Percentiles rank a stretch among this genome's conserved stretches.
These are phyloP conservation scores for Kurtzmaniella natalensis DNA, from an alignment of 1,139 yeast species.

Conservation along the genomic window DNA sequence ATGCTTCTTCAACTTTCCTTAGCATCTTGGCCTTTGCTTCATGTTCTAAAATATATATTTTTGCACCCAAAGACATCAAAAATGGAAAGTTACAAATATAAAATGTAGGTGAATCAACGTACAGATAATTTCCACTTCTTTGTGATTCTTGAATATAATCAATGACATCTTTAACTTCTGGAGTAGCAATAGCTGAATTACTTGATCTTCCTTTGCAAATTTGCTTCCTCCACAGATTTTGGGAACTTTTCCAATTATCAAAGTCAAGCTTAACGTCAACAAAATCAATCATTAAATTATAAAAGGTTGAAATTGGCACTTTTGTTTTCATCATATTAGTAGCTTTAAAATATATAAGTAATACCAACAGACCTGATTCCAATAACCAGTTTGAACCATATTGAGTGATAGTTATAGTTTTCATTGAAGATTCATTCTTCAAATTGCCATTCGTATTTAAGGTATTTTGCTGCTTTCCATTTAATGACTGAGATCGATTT, in stretches of 20 bases:
- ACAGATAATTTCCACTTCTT: conserved; percentile 1
- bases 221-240: conserved; percentile 7
- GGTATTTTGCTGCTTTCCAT: conserved; percentile 6
- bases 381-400: conserved; percentile 85
- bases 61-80: conserved; percentile 74
- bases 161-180: conserved; percentile 36
- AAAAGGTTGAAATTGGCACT: conserved; percentile 54
- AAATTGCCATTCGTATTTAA: background rate
- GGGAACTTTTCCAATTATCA: conserved; percentile 67
- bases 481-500: conserved; percentile 14
- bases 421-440: conserved; percentile 12
- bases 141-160: conserved; percentile 44
- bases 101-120: conserved; percentile 22
- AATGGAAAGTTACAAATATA: conserved; percentile 84
- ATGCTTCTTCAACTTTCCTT: conserved; percentile 84
- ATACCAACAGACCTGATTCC: conserved; percentile 56
- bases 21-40: conserved; percentile 85
- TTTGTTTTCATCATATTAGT: conserved; percentile 30
- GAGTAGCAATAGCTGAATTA: conserved; percentile 8
- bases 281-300: conserved; percentile 78
- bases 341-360: conserved; percentile 53
- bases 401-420: conserved; percentile 47
- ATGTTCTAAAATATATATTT: conserved; percentile 73
- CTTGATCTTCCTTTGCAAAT: conserved; percentile 8
- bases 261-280: conserved; percentile 75